These are phyloP conservation scores for Geotrichum aggregatum DNA, from an alignment of 1,139 yeast species.

Conservation along the genomic window DNA sequence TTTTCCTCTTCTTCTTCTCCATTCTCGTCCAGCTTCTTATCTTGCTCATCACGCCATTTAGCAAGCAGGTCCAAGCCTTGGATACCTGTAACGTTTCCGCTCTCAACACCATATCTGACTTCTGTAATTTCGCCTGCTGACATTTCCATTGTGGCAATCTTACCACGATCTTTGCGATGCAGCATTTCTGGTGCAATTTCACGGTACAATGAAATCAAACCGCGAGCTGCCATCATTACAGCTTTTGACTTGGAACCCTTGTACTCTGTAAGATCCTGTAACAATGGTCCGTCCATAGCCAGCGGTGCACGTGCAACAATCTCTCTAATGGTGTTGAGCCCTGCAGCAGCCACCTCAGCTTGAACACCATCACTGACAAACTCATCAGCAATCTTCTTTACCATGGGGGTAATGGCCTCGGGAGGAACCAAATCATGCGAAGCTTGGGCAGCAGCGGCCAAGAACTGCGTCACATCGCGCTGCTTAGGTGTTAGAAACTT, in stretches of 20 bases:
- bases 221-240: conserved; percentile 90
- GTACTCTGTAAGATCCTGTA: conserved; percentile 86
- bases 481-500: conserved; percentile 93
- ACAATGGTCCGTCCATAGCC: conserved; percentile 78
- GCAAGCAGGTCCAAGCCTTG: conserved; percentile 89
- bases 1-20: conserved; percentile 43
- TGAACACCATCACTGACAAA: conserved; percentile 98
- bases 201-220: conserved; percentile 80
- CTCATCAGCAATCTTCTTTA: conserved; percentile 92
- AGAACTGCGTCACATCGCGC: conserved; percentile 84
- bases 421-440: conserved; percentile 97
- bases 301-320: conserved; percentile 88
- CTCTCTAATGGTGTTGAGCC: conserved; percentile 90
- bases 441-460: conserved; percentile 97
- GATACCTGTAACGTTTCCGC: conserved; percentile 46
- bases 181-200: conserved; percentile 97
- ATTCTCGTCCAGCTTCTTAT: conserved; percentile 44
- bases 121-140: conserved; percentile 45
- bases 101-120: conserved; percentile 57
- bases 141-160: conserved; percentile 75
- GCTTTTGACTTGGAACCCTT: conserved; percentile 91
- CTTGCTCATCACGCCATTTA: conserved; percentile 75
- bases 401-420: conserved; percentile 71
- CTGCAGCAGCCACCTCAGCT: conserved; percentile 96
- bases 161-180: conserved; percentile 84